phyloP scores from a whole-genome alignment of 768 basidiomycete genomes.

The Tricholoma terreum region DNA sequence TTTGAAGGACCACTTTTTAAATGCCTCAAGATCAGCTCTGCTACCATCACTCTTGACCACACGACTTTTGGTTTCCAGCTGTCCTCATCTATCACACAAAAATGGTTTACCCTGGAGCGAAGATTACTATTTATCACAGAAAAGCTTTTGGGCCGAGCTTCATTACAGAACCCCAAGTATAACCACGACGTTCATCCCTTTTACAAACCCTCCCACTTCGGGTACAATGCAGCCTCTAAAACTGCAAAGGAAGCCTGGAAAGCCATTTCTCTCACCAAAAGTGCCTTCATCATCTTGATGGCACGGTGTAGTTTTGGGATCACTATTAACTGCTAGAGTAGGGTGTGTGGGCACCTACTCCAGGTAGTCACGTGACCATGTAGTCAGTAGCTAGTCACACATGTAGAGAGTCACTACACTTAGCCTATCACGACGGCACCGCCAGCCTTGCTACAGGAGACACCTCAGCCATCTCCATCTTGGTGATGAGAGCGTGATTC shows the following conservation, averaged over 20 bases:
- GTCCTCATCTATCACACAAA: background rate
- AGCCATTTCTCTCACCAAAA: background rate
- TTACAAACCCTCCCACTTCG: background rate
- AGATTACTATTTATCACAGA: background rate
- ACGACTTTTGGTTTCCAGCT: background rate
- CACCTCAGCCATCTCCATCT: too few relatives aligned
- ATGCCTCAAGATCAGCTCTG: background rate
- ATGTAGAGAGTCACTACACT: too few relatives aligned
- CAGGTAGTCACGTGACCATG: too few relatives aligned
- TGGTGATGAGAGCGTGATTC: too few relatives aligned
- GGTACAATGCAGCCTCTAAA: background rate
- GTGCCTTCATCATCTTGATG: background rate
- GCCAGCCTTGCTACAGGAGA: too few relatives aligned
- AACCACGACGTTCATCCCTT: background rate
- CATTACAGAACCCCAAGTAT: background rate
- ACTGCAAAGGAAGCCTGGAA: background rate
- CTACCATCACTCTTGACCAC: background rate
- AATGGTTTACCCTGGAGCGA: background rate
- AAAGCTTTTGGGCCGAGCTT: background rate
- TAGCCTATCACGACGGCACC: too few relatives aligned
- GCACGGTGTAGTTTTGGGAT: background rate
- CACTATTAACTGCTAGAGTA: background rate
- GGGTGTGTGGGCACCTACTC: too few relatives aligned
- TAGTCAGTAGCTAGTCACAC: too few relatives aligned
- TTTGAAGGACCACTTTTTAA: slow-evolving; percentile 1